Evolutionary conservation across 2,329 filamentous ascomycete genomes (phyloP).

Genomic region (Bipolaris cookei): DNA sequence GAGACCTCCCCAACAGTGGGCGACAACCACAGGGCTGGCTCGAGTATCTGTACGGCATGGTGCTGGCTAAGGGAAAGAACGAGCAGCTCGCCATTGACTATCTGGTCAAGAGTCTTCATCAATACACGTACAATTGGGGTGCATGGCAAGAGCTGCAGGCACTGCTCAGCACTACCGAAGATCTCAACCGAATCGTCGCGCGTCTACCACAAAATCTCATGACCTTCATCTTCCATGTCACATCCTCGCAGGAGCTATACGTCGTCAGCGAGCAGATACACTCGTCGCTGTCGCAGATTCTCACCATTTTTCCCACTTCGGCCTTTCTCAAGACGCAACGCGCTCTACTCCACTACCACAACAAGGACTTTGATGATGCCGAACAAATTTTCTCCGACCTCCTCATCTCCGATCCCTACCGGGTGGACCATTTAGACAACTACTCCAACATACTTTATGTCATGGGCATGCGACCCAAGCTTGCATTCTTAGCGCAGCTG

Average conservation of each 20-base stretch:
- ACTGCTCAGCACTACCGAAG: constrained; percentile 78
- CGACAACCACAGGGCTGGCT: constrained; percentile 85
- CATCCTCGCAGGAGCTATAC: constrained; percentile 90
- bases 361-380: constrained; percentile 74
- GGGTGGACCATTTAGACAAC: constrained; percentile 89
- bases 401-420: constrained; percentile 68
- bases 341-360: constrained; percentile 87
- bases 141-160: constrained; percentile 93
- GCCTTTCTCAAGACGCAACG: constrained; percentile 90
- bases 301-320: constrained; percentile 83
- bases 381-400: constrained; percentile 71
- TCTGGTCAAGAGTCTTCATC: constrained; percentile 84
- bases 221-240: constrained; percentile 90
- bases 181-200: constrained; percentile 75
- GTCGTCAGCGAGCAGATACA: constrained; percentile 80
- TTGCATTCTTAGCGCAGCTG: constrained; percentile 90
- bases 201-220: constrained; percentile 88
- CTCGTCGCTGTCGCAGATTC: constrained; percentile 75
- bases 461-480: constrained; percentile 82
- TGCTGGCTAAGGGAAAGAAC: constrained; percentile 89
- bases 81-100: constrained; percentile 83
- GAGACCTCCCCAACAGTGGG: constrained; percentile 63
- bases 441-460: constrained; percentile 99
- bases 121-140: constrained; percentile 95
- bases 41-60: constrained; percentile 89